Evolutionary conservation across 768 basidiomycete genomes (phyloP), one percentile per base, ranked within the genome.

Genomic region (Hydnomerulius pinastri): DNA sequence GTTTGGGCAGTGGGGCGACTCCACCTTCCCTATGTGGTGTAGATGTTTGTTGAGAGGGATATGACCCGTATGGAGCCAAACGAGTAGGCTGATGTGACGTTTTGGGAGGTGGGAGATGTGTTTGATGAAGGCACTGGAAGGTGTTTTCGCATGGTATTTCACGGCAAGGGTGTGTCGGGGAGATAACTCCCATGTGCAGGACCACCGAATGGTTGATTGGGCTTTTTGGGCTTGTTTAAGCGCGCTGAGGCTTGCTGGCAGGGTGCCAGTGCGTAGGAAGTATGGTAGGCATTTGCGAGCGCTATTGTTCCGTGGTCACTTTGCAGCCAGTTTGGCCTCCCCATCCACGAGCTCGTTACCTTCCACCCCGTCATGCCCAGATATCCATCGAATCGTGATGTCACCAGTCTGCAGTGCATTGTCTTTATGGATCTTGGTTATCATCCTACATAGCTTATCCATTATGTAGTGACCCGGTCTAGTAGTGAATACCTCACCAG

Each of bases 51-150:
- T 57, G 0, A 74, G 60, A 0, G 66, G 62, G 2, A 56, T 42
- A 35, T 73, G 73, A 0, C 62, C 67, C 1, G 66, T 66, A 2
- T 61, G 33, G 15, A 75, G 60, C 46, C 72, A 72, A 0, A 59
- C 46, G 0, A 74, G 33, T 4, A 72, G 18, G 28, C 63, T 61
- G 9, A 59, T 50, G 4, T 64, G 44, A 11, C 48, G 47, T 25
- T 59, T 35, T 0, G 50, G 43, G 1, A 68, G 32, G 0, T 30
- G 21, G 9, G 44, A 27, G 3, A 47, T 46, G 0, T 49, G 23
- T 38, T 52, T 59, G 4, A 21, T 11, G 4, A 48, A 42, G 2
- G 27, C 18, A 0, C 6, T 18, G 12, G 36, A 29, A 6, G 46
- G 45, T 3, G 11, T 15, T 13, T 32, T 4, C 2, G 42, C 25